phyloP scores from a whole-genome alignment of 176 grass and related monocot genomes.

The Zea mays region DNA sequence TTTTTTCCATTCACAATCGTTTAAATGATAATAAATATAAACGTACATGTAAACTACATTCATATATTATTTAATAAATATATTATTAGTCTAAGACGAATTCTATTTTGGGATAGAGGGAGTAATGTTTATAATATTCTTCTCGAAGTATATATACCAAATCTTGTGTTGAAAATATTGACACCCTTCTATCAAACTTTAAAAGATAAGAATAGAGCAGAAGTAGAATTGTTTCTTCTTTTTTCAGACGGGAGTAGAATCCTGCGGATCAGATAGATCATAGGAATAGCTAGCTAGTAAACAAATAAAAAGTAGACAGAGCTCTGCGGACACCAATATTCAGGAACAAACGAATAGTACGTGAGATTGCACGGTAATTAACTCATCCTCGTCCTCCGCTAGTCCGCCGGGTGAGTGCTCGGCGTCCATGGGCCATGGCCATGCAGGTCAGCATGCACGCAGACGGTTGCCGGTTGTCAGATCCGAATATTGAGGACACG shows the following conservation, averaged over 20 bases:
- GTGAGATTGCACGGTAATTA: background rate
- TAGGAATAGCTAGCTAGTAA: background rate
- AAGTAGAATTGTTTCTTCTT: background rate
- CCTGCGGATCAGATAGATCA: background rate
- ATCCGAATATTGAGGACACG: background rate
- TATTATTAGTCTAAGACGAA: too few species aligned
- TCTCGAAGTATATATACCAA: background rate
- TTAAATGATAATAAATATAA: too few species aligned
- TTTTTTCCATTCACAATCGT: too few species aligned
- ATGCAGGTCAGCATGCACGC: background rate
- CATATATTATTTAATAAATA: too few species aligned
- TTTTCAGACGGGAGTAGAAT: background rate
- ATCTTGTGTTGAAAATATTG: background rate
- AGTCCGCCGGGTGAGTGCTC: background rate
- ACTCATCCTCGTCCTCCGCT: background rate
- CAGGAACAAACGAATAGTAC: background rate
- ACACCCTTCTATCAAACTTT: too few species aligned
- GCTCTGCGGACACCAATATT: background rate
- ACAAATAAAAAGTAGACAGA: background rate
- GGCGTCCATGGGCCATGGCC: background rate
- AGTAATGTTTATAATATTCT: too few species aligned
- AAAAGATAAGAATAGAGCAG: background rate
- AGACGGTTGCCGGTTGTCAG: background rate
- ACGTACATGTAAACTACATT: too few species aligned
- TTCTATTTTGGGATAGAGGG: too few species aligned